These are phyloP conservation scores for Picea mariana DNA, from an alignment of 83 land plant species.

Conservation along the genomic window DNA sequence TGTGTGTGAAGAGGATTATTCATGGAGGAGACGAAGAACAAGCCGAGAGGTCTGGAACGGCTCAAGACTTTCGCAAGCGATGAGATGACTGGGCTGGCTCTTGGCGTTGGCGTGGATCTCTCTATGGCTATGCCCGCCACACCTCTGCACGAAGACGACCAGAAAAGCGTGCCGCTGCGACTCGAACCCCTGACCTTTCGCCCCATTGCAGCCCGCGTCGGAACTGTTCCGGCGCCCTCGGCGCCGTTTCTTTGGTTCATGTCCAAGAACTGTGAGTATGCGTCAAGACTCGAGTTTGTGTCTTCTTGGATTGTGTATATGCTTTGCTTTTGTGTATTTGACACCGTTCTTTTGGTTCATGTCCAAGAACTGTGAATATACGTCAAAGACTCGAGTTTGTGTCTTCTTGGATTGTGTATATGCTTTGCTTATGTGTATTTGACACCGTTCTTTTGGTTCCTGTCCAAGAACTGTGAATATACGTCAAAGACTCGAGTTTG, in stretches of 20 bases:
- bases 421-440: no score
- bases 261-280: slow-evolving; percentile 5
- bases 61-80: neutral
- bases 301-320: neutral
- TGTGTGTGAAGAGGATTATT: neutral
- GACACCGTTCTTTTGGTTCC: neutral
- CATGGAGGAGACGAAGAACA: neutral
- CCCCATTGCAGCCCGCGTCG: slow-evolving; percentile 4
- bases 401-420: neutral
- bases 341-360: neutral
- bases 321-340: neutral
- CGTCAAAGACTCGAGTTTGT: neutral
- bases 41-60: slow-evolving; percentile 1
- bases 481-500: neutral
- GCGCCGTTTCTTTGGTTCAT: neutral
- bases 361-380: neutral
- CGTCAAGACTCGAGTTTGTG: neutral
- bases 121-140: slow-evolving; percentile 1
- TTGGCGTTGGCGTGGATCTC: neutral
- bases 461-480: neutral
- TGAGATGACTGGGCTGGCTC: neutral
- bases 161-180: neutral
- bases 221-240: neutral
- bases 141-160: neutral
- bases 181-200: slow-evolving; percentile 6